These are phyloP conservation scores for Protoeuglena noctilucae DNA, from an alignment of 139 green algal genomes.

Conservation along the genomic window DNA sequence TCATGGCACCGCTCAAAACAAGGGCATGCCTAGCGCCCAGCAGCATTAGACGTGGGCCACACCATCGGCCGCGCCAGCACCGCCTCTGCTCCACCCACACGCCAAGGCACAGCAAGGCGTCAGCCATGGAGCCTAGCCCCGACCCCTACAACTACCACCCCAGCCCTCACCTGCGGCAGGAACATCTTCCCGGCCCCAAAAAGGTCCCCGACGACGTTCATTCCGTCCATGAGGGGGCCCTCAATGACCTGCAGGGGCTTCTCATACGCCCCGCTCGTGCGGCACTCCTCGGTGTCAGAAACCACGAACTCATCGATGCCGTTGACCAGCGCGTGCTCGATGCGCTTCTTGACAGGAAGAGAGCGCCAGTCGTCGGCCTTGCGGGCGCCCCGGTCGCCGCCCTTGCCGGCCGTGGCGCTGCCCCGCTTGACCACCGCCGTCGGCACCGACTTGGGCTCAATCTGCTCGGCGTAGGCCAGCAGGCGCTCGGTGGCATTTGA, in stretches of 20 bases:
- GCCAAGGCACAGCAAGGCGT: no score
- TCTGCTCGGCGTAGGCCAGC: conserved; percentile 69
- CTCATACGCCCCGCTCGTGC: conserved; percentile 59
- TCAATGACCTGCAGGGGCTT: conserved; percentile 89
- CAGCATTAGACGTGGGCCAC: no score
- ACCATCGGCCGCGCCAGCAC: no score
- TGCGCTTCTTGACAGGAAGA: conserved; percentile 58
- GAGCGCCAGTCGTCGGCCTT: conserved; percentile 53
- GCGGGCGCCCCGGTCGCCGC: background rate
- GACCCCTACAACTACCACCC: no score
- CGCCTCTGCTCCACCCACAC: no score
- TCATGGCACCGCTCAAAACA: no score
- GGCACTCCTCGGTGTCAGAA: conserved; percentile 19
- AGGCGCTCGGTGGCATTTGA: conserved; percentile 93
- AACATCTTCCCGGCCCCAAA: conserved; percentile 99
- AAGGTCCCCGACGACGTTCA: conserved; percentile 97
- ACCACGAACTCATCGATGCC: conserved; percentile 90
- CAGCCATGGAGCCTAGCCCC: no score
- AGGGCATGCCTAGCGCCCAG: no score
- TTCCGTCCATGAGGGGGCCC: conserved; percentile 94
- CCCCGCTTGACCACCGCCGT: conserved; percentile 57
- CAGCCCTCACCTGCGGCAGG: conserved; percentile 64
- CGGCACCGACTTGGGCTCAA: conserved; percentile 87
- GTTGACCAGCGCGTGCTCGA: conserved; percentile 89
- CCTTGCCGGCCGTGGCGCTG: background rate